Evolutionary conservation across 2,329 filamentous ascomycete species (phyloP).

Genomic region (Aspergillus persii): DNA sequence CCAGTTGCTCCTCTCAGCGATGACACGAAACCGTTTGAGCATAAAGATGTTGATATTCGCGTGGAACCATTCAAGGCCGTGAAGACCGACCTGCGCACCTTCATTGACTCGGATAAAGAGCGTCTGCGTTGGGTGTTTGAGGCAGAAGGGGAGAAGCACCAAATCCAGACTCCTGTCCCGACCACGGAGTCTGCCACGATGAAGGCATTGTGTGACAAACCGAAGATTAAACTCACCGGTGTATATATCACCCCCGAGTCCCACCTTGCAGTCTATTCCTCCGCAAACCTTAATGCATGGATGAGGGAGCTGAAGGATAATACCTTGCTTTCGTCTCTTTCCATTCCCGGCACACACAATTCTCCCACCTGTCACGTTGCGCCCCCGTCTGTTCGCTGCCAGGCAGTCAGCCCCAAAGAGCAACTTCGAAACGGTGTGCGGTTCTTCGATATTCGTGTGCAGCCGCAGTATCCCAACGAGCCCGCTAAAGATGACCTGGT

Average conservation of each 20-base stretch:
- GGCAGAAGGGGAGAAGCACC: conserved; percentile 62
- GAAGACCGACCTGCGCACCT: conserved; percentile 60
- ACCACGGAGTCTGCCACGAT: conserved; percentile 60
- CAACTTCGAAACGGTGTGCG: conserved; percentile 89
- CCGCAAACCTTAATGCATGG: conserved; percentile 69
- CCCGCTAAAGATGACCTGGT: conserved; percentile 64
- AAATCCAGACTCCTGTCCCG: conserved; percentile 68
- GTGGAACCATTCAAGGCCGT: conserved; percentile 68
- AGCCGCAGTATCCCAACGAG: conserved; percentile 59
- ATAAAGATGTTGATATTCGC: conserved; percentile 61
- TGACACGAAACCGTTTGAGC: conserved; percentile 60
- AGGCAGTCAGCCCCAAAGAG: conserved; percentile 71
- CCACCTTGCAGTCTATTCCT: conserved; percentile 65
- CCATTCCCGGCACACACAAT: conserved; percentile 95
- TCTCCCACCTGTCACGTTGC: conserved; percentile 81
- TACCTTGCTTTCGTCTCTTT: conserved; percentile 73
- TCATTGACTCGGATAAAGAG: conserved; percentile 59
- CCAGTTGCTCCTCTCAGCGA: conserved; percentile 44
- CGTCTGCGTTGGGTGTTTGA: conserved; percentile 73
- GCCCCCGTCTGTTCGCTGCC: conserved; percentile 88
- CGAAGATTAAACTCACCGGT: conserved; percentile 59
- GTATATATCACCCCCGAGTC: conserved; percentile 61
- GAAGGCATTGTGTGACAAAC: conserved; percentile 54
- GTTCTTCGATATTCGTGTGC: conserved; percentile 88
- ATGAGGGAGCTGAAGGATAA: conserved; percentile 74